Evolutionary conservation across 257 asterid genomes (phyloP), one percentile per base, ranked within the genome.

Genomic region (Nicotiana undulata): DNA sequence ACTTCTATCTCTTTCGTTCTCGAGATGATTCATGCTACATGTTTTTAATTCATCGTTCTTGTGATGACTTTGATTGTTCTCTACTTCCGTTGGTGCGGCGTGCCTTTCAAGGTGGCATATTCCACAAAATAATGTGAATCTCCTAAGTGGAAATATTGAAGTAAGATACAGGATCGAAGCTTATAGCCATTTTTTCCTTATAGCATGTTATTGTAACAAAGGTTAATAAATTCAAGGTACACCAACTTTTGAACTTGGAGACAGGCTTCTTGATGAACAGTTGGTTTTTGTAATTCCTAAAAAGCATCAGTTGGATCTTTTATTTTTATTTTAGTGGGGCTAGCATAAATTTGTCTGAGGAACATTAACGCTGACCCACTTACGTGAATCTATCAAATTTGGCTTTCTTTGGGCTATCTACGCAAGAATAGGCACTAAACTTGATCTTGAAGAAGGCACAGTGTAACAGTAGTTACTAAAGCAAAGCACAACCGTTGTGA

Each of bases 51-150:
- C 20, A 74, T 74, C 24, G 49, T 49, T 32, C 79, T 24, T 49
- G 9, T 17, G 40, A 15, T 0, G 44, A 74, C 61, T 49, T 49
- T 37, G 3, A 15, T 74, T 74, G 79, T 49, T 49, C 4, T 8
- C 37, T 72, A 13, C 78, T 72, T 72, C 16, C 31, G 9, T 68
- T 72, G 78, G 24, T 46, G 78, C 61, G 51, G 61, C 44, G 12
- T 13, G 61, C 78, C 78, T 74, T 24, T 74, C 78, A 4, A 74
- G 78, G 6, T 46, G 61, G 40, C 78, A 49, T 56, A 49, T 26
- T 24, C 56, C 44, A 74, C 61, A 49, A 26, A 74, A 74, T 74
- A 74, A 74, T 29, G 61, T 74, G 61, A 72, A 72, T 72, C 61
- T 72, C 37, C 59, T n/a, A 24, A 49, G 40, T 13, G 78, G 78